Conservation (phyloP, 176 grass and related monocot genomes). For the Oryza australiensis region DNA sequence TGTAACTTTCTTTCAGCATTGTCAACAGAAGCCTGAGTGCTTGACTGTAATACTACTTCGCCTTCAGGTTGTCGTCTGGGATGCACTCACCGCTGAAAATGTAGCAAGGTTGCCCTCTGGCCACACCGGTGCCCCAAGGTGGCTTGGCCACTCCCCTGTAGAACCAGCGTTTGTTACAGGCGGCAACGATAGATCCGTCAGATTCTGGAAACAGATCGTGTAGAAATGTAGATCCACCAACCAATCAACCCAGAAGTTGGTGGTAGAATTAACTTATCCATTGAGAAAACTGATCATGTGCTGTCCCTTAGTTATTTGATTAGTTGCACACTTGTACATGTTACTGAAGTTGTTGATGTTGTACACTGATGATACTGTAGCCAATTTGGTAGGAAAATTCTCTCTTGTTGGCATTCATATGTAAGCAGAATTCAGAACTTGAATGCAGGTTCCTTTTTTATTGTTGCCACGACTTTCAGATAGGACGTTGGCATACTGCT, state of each 20-base stretch:
- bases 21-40: conserved; percentile 6
- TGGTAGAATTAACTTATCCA: conserved; percentile 11
- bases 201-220: conserved; percentile 78
- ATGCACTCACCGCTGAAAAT: conserved; percentile 75
- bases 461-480: background rate
- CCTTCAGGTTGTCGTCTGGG: conserved; percentile 82
- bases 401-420: background rate
- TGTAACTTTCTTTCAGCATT: background rate
- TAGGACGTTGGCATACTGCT: background rate
- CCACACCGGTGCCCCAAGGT: conserved; percentile 67
- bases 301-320: conserved; percentile 19
- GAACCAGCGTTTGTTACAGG: conserved; percentile 82
- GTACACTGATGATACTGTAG: conserved; percentile 11
- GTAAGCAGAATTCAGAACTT: background rate
- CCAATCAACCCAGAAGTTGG: background rate
- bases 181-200: conserved; percentile 77
- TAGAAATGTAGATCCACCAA: conserved; percentile 23
- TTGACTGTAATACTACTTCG: background rate
- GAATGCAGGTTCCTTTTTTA: too few species aligned
- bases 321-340: conserved; percentile 37
- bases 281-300: conserved; percentile 23
- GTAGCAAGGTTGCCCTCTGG: conserved; percentile 74
- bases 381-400: background rate
- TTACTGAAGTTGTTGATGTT: background rate
- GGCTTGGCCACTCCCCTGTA: conserved; percentile 75